Evolutionary conservation across 2,329 filamentous ascomycete genomes (phyloP), one percentile per base, ranked within the genome.

Genomic region (Fusarium vanettenii): DNA sequence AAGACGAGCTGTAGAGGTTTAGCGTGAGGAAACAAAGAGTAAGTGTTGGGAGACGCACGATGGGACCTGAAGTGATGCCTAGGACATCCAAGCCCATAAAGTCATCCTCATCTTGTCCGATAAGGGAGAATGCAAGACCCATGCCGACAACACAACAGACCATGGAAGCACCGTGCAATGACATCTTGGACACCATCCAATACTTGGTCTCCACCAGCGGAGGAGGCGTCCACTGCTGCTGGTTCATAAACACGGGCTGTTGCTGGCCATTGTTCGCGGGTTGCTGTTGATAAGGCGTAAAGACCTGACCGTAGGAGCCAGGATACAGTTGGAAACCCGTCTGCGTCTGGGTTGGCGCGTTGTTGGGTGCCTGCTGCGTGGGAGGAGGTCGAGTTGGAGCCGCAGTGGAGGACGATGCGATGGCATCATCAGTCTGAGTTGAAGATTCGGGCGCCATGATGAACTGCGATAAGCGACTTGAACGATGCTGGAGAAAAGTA

Each of bases 171-270:
- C 60, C 70, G 29, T 83, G 82, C 14, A 85, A 70, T 6, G 68
- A 74, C 35, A 80, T 59, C 75, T 83, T 84, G 62, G 78, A 73
- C 11, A 77, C 71, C 55, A 78, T 75, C 81, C 80, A 82, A 6
- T 55, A 57, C 37, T 74, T 78, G 37, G 74, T 37, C 64, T 64
- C 64, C 6, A 66, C 56, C 13, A 71, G 57, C 31, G 62, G 63
- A 22, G 72, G 69, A 35, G 68, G 72, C 25, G 66, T 63, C 73
- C 69, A 75, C 25, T 71, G 63, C 45, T 73, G 75, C 31, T 60
- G 50, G 2, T n/a, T n/a, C 27, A 55, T 55, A n/a, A 20, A 55
- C 18, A 33, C 13, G 50, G 50, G 68, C 16, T 61, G 52, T n/a
- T 65, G 11, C 16, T 66, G 73, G 7, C 50, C 50, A 43, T 73